These are phyloP conservation scores for Chenopodium formosanum DNA, from an alignment of 148 eudicot genomes.

Conservation along the genomic window DNA sequence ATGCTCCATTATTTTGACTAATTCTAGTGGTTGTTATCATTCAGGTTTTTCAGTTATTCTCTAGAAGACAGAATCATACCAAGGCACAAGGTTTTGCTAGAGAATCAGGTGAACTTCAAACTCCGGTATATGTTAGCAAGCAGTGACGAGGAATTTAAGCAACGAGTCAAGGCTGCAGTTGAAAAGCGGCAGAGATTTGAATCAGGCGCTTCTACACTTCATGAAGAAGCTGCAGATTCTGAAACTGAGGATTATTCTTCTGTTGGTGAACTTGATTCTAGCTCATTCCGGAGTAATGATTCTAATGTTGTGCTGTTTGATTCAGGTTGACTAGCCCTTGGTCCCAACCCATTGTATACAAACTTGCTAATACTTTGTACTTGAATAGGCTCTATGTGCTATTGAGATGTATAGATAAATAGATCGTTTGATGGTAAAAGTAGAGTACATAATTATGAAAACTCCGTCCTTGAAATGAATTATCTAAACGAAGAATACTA, in stretches of 20 bases:
- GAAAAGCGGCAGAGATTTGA: conserved; percentile 71
- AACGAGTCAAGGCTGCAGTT: conserved; percentile 61
- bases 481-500: too few relatives aligned
- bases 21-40: background rate
- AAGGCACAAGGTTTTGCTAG: conserved; percentile 75
- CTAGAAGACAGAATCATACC: conserved; percentile 78
- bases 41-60: conserved; percentile 94
- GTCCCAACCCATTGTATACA: background rate
- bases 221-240: background rate
- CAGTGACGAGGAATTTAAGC: conserved; percentile 57
- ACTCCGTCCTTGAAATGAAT: background rate
- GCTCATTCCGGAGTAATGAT: background rate
- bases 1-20: background rate
- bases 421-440: background rate
- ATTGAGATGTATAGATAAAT: background rate
- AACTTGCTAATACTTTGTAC: background rate
- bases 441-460: background rate
- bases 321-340: background rate
- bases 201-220: conserved; percentile 33
- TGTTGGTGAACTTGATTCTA: background rate
- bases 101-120: conserved; percentile 80
- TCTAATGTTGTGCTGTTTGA: background rate
- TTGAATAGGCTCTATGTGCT: background rate
- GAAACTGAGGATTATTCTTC: background rate
- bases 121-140: conserved; percentile 84